phyloP scores from a whole-genome alignment of 257 asterid genomes.

The Forsythia viridissima region DNA sequence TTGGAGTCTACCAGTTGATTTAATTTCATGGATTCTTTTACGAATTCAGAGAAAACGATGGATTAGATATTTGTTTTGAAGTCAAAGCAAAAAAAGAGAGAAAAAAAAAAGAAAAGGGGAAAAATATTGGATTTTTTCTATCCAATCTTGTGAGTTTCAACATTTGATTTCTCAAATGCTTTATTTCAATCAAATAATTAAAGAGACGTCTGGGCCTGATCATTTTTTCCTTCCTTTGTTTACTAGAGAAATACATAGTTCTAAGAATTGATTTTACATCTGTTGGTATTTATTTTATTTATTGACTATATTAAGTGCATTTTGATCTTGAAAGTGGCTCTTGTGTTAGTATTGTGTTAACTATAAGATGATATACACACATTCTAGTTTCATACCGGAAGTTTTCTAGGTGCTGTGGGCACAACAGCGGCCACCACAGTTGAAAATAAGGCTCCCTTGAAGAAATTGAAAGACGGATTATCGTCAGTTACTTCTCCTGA shows the following conservation, averaged over 20 bases:
- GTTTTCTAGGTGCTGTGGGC: constrained; percentile 44
- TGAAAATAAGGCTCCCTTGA: constrained; percentile 38
- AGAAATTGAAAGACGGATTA: constrained; percentile 46
- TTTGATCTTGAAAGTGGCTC: neutral
- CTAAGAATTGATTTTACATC: neutral
- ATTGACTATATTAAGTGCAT: neutral
- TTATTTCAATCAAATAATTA: too few relatives aligned
- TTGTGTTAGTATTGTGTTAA: neutral
- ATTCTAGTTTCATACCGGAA: constrained; percentile 17
- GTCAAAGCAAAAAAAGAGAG: neutral
- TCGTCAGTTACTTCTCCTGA: constrained; percentile 39
- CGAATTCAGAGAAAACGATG: constrained; percentile 3
- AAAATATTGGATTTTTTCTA: neutral
- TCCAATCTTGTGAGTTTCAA: neutral
- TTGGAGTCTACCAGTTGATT: constrained; percentile 6
- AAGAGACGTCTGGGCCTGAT: too few relatives aligned
- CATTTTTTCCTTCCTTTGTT: too few relatives aligned
- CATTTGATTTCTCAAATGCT: neutral
- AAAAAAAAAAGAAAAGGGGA: neutral
- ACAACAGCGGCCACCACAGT: constrained; percentile 27
- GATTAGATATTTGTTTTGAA: constrained; percentile 4
- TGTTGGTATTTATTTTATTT: neutral
- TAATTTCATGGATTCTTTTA: neutral
- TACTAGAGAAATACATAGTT: too few relatives aligned
- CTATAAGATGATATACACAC: neutral